Conservation (phyloP, 768 basidiomycete species). For the Hortiboletus campestris region DNA sequence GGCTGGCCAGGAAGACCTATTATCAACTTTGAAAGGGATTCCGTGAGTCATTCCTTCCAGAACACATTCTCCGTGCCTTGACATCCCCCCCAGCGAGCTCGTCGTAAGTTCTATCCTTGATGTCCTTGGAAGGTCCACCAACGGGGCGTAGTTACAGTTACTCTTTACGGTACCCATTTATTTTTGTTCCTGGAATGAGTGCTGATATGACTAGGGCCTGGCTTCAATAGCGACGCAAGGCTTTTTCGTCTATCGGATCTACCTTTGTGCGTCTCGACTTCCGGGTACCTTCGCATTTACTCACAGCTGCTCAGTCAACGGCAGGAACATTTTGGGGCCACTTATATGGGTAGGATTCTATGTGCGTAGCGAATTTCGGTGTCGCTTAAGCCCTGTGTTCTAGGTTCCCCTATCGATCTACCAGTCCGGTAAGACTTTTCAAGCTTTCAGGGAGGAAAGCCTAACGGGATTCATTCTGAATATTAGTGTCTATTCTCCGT, state of each 20-base stretch:
- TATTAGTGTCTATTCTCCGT: conserved; percentile 3
- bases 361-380: neutral
- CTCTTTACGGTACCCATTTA: neutral
- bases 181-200: neutral
- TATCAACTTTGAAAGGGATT: neutral
- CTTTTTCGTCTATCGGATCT: conserved; percentile 15
- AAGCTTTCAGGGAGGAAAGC: neutral
- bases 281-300: too few relatives aligned
- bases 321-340: conserved; percentile 2
- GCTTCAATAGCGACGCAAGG: conserved; percentile 5
- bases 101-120: neutral
- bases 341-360: conserved; percentile 8
- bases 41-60: conserved; percentile 1
- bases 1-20: neutral
- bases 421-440: conserved; percentile 11
- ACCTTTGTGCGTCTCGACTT: neutral
- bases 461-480: neutral
- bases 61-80: neutral
- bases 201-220: conserved; percentile 1
- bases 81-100: neutral
- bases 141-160: conserved; percentile 5
- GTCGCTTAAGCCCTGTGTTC: neutral
- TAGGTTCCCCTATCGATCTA: neutral
- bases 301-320: conserved; percentile 6
- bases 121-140: neutral